Conservation (phyloP, 2,329 filamentous ascomycete genomes). For the Cladosporium sphaerospermum region DNA sequence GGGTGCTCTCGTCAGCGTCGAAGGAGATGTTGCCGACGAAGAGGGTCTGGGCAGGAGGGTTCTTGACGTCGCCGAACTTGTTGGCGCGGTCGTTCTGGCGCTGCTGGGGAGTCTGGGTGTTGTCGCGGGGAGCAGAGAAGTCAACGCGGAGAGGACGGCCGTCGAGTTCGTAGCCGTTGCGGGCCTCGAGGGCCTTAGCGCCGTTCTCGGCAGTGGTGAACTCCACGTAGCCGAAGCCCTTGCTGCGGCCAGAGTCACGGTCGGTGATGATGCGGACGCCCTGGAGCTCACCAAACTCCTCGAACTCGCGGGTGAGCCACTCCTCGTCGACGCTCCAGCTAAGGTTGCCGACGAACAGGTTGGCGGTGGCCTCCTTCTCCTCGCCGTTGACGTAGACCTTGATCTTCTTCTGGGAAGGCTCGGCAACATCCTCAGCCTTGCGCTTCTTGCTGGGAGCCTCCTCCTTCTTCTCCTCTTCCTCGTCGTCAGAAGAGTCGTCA, state of each 20-base stretch:
- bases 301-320: conserved; percentile 72
- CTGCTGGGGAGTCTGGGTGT: conserved; percentile 37
- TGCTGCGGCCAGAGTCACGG: conserved; percentile 72
- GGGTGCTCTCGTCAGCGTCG: conserved; percentile 67
- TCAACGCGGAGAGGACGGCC: conserved; percentile 72
- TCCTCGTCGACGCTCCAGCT: conserved; percentile 89
- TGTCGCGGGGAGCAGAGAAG: conserved; percentile 63
- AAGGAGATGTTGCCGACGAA: conserved; percentile 91
- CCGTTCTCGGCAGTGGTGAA: conserved; percentile 64
- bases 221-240: conserved; percentile 90
- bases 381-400: conserved; percentile 43
- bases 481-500: conserved; percentile 27
- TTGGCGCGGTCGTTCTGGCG: conserved; percentile 52
- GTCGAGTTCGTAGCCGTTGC: conserved; percentile 69
- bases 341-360: conserved; percentile 84
- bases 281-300: conserved; percentile 66
- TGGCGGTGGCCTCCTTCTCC: conserved; percentile 46
- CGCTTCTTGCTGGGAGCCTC: conserved; percentile 56
- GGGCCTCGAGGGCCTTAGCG: conserved; percentile 65
- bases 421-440: conserved; percentile 53
- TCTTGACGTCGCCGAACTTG: conserved; percentile 70
- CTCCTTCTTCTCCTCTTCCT: conserved; percentile 34
- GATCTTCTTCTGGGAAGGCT: conserved; percentile 58
- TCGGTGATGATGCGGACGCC: conserved; percentile 78
- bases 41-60: conserved; percentile 76